phyloP scores from a whole-genome alignment of 768 basidiomycete species.

The Leccinum boreale region DNA sequence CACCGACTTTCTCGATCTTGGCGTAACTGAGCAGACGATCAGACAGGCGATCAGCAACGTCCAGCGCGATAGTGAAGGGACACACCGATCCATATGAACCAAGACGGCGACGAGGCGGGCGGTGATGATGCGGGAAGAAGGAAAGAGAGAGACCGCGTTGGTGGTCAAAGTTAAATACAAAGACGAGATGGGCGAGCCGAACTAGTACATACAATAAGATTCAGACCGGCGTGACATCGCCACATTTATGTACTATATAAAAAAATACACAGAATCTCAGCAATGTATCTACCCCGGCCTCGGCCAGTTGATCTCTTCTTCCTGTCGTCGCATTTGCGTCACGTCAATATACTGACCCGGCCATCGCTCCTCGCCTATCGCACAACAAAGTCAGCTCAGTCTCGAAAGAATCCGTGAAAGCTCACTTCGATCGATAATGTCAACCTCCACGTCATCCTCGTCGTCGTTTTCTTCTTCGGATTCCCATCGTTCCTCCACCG shows the following conservation, averaged over 20 bases:
- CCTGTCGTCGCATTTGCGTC: constrained; percentile 53
- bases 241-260: constrained; percentile 1
- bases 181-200: constrained; percentile 16
- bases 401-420: constrained; percentile 11
- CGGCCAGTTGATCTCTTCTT: constrained; percentile 68
- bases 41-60: constrained; percentile 14
- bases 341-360: constrained; percentile 77
- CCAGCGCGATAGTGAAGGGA: constrained; percentile 4
- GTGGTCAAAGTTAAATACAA: constrained; percentile 17
- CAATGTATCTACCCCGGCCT: constrained; percentile 49
- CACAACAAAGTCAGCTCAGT: constrained; percentile 8
- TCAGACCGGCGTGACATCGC: constrained; percentile 12
- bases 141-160: neutral
- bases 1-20: constrained; percentile 98
- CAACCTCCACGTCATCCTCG: constrained; percentile 48
- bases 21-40: constrained; percentile 65
- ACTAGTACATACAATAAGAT: neutral
- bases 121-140: constrained; percentile 7
- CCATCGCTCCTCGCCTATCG: constrained; percentile 62
- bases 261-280: neutral
- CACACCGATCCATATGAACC: constrained; percentile 34
- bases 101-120: neutral
- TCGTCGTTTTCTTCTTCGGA: constrained; percentile 51
- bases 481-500: constrained; percentile 61
- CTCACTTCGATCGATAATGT: constrained; percentile 74